These are phyloP conservation scores for Aegilops bicornis DNA, from an alignment of 176 grass and related monocot genomes.

Conservation along the genomic window DNA sequence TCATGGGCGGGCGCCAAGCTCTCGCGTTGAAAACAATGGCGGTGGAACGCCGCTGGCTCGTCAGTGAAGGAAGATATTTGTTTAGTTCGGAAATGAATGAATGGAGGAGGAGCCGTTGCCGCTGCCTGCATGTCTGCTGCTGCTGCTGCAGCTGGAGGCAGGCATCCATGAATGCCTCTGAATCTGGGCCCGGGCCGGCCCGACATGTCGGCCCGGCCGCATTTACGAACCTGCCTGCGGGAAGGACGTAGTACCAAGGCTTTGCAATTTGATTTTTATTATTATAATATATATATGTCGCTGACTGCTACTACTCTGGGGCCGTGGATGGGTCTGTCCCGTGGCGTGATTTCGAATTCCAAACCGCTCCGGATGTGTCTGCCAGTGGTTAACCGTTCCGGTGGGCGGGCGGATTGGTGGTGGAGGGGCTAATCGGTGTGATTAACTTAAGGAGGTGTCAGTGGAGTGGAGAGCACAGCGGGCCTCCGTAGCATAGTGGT, in stretches of 20 bases:
- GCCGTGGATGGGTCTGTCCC: neutral
- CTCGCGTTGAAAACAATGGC: neutral
- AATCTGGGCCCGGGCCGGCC: neutral
- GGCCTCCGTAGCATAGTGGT: constrained; percentile 92
- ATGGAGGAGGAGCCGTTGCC: neutral
- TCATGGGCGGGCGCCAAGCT: neutral
- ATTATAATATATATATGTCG: no score
- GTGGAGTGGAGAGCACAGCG: no score
- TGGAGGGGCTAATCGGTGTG: neutral
- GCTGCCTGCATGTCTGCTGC: neutral
- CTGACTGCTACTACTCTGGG: no score
- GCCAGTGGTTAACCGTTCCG: neutral
- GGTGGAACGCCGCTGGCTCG: no score
- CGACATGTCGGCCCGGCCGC: neutral
- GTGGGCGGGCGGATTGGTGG: no score
- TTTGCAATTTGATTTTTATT: neutral
- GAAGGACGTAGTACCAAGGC: neutral
- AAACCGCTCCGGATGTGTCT: neutral
- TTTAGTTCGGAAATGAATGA: neutral
- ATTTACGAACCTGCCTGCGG: neutral
- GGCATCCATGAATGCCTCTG: neutral
- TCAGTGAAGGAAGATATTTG: neutral
- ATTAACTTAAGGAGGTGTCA: neutral
- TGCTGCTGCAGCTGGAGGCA: no score
- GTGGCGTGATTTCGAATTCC: neutral